A percentile compares a stretch with the other conserved stretches of the same genome.
These are phyloP conservation scores for Penicillium soppii DNA, from an alignment of 495 filamentous ascomycete genomes.

Conservation along the genomic window DNA sequence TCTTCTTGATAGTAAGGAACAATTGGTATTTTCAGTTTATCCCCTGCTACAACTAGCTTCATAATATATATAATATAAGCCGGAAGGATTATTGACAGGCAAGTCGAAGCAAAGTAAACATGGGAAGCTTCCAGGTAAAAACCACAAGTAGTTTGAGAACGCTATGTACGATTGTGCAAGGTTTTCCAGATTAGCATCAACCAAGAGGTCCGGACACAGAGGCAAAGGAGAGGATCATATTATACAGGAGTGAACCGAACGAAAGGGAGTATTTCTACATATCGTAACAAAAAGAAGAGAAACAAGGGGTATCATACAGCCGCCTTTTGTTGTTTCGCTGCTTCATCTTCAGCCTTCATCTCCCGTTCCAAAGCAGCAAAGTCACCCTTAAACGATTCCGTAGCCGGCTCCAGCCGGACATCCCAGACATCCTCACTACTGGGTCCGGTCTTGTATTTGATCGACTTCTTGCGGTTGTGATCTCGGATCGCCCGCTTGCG, in stretches of 20 bases:
- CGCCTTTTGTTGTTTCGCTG: constrained; percentile 12
- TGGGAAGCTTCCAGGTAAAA: too few relatives aligned
- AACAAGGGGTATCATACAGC: constrained; percentile 9
- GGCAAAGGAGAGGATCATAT: constrained; percentile 4
- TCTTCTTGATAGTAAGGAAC: too few relatives aligned
- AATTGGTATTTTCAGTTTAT: too few relatives aligned
- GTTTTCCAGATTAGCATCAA: background rate
- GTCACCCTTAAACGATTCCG: constrained; percentile 56
- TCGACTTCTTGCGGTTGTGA: constrained; percentile 70
- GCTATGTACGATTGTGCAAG: background rate
- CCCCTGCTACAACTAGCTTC: too few relatives aligned
- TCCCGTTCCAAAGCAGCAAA: constrained; percentile 57
- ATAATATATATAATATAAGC: too few relatives aligned
- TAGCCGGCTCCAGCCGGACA: constrained; percentile 52
- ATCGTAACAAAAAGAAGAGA: constrained; percentile 3
- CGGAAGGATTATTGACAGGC: too few relatives aligned
- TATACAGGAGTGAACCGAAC: background rate
- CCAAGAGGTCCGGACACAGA: background rate
- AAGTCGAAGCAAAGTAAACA: too few relatives aligned
- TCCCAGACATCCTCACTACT: constrained; percentile 95
- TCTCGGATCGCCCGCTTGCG: constrained; percentile 61
- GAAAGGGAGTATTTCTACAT: constrained; percentile 16
- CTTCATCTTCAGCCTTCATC: constrained; percentile 48
- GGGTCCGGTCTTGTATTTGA: constrained; percentile 68
- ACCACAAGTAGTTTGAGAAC: too few relatives aligned